Evolutionary conservation across 2,329 filamentous ascomycete species (phyloP), one percentile per base, ranked within the genome.

Genomic region (Apiospora koreana): DNA sequence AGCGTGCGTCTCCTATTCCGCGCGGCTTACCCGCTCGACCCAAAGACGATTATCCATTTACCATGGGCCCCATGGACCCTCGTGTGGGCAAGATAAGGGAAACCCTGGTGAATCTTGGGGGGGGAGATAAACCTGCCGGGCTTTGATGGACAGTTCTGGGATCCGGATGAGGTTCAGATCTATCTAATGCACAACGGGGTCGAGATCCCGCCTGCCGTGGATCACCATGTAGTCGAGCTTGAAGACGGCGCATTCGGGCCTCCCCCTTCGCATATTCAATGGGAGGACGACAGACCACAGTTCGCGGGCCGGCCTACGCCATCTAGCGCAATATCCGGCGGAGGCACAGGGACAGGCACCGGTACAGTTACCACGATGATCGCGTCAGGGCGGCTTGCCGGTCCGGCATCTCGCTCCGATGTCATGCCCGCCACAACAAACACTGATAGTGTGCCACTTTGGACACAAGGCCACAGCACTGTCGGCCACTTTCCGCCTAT

Each of bases 121-220:
- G 83, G 92, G 73, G 82, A 82, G 25, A 85, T 88, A 73, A 85
- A 84, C 48, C 79, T 91, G 9, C 85, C 87, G 0, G 92, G 89
- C 0, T 92, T 91, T 72, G 87, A 92, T 71, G 93, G 93, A 5
- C 88, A 93, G 67, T 96, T 93, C 84, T 93, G 92, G 74, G 93
- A 96, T 76, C 83, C 90, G 0, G 87, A 93, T 71, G 94, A 96
- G 78, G 90, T 94, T 0, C 92, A 96, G 79, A 85, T 88, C 16
- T 96, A 94, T 77, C 82, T 97, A 2, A 86, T 86, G 50, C 85
- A 87, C 67, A 86, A 87, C 41, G 90, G 90, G 6, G 87, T 94
- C 41, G 78, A 83, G 64, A 89, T 94, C 68, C 87, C 91, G 12
- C 85, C 87, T 0, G 82, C 84, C 12, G 84, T 87, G 12, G 90